These are phyloP conservation scores for Vigna radiata DNA, from an alignment of 306 rosid genomes.

Conservation along the genomic window DNA sequence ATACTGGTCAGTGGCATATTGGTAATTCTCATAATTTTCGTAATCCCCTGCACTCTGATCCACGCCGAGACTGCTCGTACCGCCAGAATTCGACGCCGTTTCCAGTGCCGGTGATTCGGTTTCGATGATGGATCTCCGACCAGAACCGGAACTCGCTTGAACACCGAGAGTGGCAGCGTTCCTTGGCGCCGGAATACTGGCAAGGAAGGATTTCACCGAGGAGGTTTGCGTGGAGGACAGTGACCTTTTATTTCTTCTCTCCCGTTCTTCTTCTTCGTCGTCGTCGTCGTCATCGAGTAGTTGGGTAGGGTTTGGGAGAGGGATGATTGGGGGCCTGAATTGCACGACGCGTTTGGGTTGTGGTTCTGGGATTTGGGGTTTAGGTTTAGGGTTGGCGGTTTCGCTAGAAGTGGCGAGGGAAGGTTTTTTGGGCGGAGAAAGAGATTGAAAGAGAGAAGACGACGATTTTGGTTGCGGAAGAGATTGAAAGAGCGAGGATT, in stretches of 20 bases:
- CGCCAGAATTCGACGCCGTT: slow-evolving; percentile 36
- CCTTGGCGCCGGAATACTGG: slow-evolving; percentile 82
- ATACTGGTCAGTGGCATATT: slow-evolving; percentile 55
- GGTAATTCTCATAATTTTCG: slow-evolving; percentile 43
- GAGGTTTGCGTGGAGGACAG: slow-evolving; percentile 54
- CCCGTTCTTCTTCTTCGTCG: slow-evolving; percentile 49
- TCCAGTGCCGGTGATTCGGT: slow-evolving; percentile 32
- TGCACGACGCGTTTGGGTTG: slow-evolving; percentile 68
- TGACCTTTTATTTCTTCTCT: slow-evolving; percentile 47
- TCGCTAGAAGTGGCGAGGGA: neutral
- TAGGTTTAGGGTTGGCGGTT: slow-evolving; percentile 57
- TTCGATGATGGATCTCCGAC: slow-evolving; percentile 74
- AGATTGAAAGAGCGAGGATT: slow-evolving; percentile 54
- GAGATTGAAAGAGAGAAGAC: slow-evolving; percentile 60
- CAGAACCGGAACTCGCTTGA: slow-evolving; percentile 59
- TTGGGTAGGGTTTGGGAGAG: slow-evolving; percentile 48
- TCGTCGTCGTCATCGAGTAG: slow-evolving; percentile 62
- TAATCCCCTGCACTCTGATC: slow-evolving; percentile 47
- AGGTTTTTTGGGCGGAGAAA: slow-evolving; percentile 61
- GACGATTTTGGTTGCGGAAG: slow-evolving; percentile 62
- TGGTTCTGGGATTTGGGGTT: slow-evolving; percentile 49
- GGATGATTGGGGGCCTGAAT: slow-evolving; percentile 73
- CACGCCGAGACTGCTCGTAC: slow-evolving; percentile 30
- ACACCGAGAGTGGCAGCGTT: slow-evolving; percentile 71
- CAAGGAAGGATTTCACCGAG: slow-evolving; percentile 69